These are phyloP conservation scores for Mucuna pruriens DNA, from an alignment of 306 rosid species.

Conservation along the genomic window DNA sequence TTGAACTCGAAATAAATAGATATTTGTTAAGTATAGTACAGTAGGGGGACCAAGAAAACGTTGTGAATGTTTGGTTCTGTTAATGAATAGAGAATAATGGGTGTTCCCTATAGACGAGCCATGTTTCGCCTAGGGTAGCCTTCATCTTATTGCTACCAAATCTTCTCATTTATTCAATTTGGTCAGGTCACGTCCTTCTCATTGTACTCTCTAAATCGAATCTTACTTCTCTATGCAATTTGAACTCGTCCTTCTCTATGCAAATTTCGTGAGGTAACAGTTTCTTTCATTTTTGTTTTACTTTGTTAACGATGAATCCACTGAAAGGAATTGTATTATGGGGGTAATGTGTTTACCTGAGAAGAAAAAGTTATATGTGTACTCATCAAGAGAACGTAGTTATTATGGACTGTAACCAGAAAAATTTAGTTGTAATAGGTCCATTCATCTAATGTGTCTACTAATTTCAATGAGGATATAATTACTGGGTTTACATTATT, in stretches of 20 bases:
- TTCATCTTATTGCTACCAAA: constrained; percentile 6
- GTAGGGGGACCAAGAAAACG: constrained; percentile 35
- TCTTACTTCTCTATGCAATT: constrained; percentile 9
- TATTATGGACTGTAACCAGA: background rate
- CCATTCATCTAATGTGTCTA: too few relatives aligned
- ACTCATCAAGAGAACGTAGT: background rate
- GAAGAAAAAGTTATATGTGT: background rate
- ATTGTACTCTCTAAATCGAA: constrained; percentile 14
- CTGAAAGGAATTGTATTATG: too few relatives aligned
- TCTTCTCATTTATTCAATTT: constrained; percentile 24
- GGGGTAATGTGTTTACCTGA: background rate
- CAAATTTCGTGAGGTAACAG: background rate
- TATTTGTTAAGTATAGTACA: background rate
- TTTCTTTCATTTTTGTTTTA: background rate
- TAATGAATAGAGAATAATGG: constrained; percentile 26
- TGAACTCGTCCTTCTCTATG: background rate
- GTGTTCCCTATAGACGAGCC: constrained; percentile 55
- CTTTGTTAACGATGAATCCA: background rate
- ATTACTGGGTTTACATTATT: too few relatives aligned
- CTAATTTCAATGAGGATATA: too few relatives aligned
- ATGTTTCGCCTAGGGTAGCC: constrained; percentile 74
- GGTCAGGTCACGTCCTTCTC: constrained; percentile 33
- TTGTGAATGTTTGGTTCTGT: constrained; percentile 38
- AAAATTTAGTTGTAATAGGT: background rate
- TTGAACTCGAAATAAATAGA: constrained; percentile 41